Conservation (phyloP, 129 eudicot genomes). For the Artemisia annua region DNA sequence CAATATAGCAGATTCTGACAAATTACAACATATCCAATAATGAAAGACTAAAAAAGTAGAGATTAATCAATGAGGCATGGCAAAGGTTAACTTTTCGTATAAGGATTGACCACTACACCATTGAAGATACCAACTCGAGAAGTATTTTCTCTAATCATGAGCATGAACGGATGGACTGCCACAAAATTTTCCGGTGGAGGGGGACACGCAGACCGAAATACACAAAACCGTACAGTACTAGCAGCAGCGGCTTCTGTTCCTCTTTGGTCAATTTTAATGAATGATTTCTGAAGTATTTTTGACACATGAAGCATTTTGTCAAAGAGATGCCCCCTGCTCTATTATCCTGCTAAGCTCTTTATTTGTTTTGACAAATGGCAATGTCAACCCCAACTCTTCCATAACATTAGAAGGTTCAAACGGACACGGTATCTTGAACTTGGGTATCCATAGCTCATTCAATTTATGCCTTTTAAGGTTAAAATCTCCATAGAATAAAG, state of each 20-base stretch:
- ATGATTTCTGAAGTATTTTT: background rate
- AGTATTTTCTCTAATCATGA: slow-evolving; percentile 4
- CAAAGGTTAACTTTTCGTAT: too few relatives aligned
- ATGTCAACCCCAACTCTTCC: background rate
- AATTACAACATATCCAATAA: too few relatives aligned
- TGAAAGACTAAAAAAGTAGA: too few relatives aligned
- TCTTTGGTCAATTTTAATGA: background rate
- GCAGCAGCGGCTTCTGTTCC: background rate
- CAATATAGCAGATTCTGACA: too few relatives aligned
- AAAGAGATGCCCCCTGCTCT: background rate
- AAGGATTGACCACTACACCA: background rate
- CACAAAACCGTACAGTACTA: fast-evolving
- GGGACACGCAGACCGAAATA: background rate
- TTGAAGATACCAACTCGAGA: background rate
- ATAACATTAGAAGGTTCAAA: background rate
- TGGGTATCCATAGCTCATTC: background rate
- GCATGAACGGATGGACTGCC: background rate
- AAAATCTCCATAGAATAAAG: background rate
- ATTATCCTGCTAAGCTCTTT: background rate
- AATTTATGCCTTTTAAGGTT: background rate
- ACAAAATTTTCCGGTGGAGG: background rate
- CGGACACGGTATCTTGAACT: background rate
- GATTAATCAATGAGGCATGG: too few relatives aligned
- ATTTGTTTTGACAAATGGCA: background rate
- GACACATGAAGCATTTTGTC: background rate